These are phyloP conservation scores for Vigna unguiculata DNA, from an alignment of 306 rosid genomes.

Conservation along the genomic window DNA sequence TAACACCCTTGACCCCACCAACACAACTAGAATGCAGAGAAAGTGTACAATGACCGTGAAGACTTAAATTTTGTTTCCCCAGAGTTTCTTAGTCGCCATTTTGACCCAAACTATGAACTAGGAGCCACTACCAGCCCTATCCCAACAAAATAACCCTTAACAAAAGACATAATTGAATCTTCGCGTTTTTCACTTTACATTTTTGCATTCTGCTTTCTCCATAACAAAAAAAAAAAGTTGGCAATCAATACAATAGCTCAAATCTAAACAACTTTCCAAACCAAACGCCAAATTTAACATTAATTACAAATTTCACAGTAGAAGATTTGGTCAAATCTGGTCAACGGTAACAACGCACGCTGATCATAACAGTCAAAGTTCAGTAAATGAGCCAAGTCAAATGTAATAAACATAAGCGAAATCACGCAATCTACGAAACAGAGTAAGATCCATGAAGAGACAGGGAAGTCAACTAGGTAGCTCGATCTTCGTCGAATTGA, in stretches of 20 bases:
- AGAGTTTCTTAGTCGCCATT: neutral
- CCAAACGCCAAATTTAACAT: conserved; percentile 3
- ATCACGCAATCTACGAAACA: neutral
- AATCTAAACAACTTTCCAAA: neutral
- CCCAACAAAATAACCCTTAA: neutral
- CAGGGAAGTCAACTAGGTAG: conserved; percentile 39
- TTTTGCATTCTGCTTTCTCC: neutral
- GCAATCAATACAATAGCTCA: conserved; percentile 16
- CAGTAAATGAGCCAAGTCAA: neutral
- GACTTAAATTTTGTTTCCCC: neutral
- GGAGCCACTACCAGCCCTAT: neutral
- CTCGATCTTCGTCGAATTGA: conserved; percentile 14
- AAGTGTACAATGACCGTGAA: neutral
- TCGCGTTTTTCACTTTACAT: neutral
- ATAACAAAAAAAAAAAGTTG: neutral
- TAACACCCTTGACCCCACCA: neutral
- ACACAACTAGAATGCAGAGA: conserved; percentile 11
- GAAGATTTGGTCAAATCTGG: neutral
- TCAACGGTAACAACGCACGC: neutral
- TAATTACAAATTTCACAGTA: neutral
- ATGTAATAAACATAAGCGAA: neutral
- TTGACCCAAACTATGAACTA: conserved; percentile 5
- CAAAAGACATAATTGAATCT: neutral
- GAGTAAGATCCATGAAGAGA: neutral
- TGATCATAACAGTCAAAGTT: conserved; percentile 10